phyloP scores from a whole-genome alignment of 345 rosid genomes.

The Cardamine chenopodiifolia region DNA sequence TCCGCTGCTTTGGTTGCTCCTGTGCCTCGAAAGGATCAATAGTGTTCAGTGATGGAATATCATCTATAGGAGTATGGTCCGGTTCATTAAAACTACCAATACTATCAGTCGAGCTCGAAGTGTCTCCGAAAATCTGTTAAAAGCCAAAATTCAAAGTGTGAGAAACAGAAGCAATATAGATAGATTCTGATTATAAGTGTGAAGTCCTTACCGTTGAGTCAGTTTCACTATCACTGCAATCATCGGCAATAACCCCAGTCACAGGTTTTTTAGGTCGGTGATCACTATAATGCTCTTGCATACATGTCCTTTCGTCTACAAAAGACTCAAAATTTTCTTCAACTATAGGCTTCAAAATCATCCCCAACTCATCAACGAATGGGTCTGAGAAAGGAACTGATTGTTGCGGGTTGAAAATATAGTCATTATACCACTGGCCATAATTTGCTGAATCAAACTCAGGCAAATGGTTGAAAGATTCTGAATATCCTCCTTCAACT shows the following conservation, averaged over 20 bases:
- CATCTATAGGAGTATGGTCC: slow-evolving; percentile 3
- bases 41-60: not conserved
- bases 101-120: slow-evolving; percentile 34
- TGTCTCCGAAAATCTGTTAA: slow-evolving; percentile 12
- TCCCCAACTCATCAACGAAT: not conserved
- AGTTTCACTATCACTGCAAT: slow-evolving; percentile 33
- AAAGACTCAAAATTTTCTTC: not conserved
- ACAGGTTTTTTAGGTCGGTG: slow-evolving; percentile 26
- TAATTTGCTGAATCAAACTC: not conserved
- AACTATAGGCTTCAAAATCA: not conserved
- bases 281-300: slow-evolving; percentile 13
- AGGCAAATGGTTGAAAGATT: not conserved
- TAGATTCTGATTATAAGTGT: not conserved
- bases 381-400: not conserved
- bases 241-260: not conserved
- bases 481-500: slow-evolving; percentile 1
- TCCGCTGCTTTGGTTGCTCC: slow-evolving; percentile 28
- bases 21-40: slow-evolving; percentile 1
- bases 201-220: slow-evolving; percentile 33
- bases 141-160: not conserved
- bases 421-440: not conserved
- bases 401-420: not conserved
- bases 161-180: slow-evolving; percentile 19
- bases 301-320: not conserved
- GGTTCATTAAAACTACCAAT: slow-evolving; percentile 15